These are phyloP conservation scores for Trichosanthes truncata DNA, from an alignment of 306 rosid genomes.

Conservation along the genomic window DNA sequence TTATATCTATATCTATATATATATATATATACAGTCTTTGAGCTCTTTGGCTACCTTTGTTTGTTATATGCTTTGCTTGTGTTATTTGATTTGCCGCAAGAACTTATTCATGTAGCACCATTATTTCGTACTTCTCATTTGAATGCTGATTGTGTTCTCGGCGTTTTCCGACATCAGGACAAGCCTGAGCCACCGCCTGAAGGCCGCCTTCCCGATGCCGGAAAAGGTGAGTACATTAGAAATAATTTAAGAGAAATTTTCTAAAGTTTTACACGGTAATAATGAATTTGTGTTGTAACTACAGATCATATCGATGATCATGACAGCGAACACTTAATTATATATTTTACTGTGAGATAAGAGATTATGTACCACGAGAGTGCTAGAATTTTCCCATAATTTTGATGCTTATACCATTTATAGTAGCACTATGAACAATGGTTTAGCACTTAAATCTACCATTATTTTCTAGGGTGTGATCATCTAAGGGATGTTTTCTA, in stretches of 20 bases:
- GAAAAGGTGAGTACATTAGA: slow-evolving; percentile 23
- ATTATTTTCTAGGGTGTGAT: slow-evolving; percentile 31
- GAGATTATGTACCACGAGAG: not conserved
- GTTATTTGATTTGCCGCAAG: not conserved
- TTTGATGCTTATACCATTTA: not conserved
- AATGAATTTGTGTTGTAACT: not conserved
- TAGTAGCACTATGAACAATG: not conserved
- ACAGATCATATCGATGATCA: no score
- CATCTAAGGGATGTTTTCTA: slow-evolving; percentile 58
- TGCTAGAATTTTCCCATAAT: not conserved
- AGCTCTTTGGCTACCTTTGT: not conserved
- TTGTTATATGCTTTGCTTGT: not conserved
- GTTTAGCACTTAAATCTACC: not conserved
- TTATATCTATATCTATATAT: no score
- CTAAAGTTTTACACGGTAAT: not conserved
- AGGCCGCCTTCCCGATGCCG: slow-evolving; percentile 57
- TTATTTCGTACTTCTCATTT: not conserved
- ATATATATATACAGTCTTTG: no score
- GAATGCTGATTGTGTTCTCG: not conserved
- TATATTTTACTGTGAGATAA: not conserved
- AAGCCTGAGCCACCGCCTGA: slow-evolving; percentile 51
- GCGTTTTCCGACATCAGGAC: slow-evolving; percentile 23
- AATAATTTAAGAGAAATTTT: not conserved
- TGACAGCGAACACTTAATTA: no score
- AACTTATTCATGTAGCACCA: not conserved